phyloP scores from a whole-genome alignment of 371 early-diverging fungal genomes.

The Conidiobolus incongruus region DNA sequence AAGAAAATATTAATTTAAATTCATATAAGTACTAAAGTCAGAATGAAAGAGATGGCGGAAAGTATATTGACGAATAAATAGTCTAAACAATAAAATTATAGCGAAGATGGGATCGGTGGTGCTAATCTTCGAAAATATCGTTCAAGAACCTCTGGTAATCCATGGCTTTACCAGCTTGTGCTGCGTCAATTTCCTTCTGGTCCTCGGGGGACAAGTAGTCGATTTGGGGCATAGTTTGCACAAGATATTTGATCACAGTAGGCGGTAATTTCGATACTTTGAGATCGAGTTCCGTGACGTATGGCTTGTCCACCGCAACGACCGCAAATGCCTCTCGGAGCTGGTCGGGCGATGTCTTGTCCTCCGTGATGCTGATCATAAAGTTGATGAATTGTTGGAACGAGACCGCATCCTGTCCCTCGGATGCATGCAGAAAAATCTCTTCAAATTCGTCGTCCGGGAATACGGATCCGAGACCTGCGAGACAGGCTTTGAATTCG shows the following conservation, averaged over 20 bases:
- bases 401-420: constrained; percentile 29
- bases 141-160: no score
- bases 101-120: no score
- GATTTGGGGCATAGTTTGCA: constrained; percentile 38
- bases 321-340: constrained; percentile 62
- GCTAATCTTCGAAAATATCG: no score
- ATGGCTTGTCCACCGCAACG: constrained; percentile 58
- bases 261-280: constrained; percentile 36
- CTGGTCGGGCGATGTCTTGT: constrained; percentile 74
- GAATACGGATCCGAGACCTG: constrained; percentile 58
- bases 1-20: no score
- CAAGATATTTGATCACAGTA: constrained; percentile 42
- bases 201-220: constrained; percentile 17
- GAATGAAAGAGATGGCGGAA: no score
- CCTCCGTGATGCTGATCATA: constrained; percentile 73
- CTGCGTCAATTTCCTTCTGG: constrained; percentile 1
- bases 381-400: constrained; percentile 81
- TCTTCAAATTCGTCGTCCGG: constrained; percentile 45
- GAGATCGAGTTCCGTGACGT: constrained; percentile 48
- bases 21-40: no score
- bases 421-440: constrained; percentile 34
- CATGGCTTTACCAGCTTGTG: no score
- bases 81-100: no score
- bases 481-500: constrained; percentile 71
- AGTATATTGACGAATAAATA: no score